These are phyloP conservation scores for Bipolaris zeicola DNA, from an alignment of 2,329 filamentous ascomycete species.

Conservation along the genomic window DNA sequence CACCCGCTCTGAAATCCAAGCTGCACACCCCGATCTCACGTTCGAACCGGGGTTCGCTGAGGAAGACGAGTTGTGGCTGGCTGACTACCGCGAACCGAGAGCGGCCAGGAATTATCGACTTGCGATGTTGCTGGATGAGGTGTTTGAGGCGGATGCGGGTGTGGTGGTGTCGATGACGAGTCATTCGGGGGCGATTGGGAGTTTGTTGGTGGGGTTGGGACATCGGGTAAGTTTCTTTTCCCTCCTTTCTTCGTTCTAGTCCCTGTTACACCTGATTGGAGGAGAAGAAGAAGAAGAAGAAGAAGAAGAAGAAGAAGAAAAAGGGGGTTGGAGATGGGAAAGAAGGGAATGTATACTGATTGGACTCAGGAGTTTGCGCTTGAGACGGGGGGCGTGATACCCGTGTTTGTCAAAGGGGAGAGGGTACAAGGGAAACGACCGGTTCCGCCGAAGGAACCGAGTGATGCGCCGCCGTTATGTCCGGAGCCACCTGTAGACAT, in stretches of 20 bases:
- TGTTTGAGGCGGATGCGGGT: constrained; percentile 56
- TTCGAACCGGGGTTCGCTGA: constrained; percentile 68
- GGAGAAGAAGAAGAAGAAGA: neutral
- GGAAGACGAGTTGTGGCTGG: constrained; percentile 59
- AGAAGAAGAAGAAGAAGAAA: neutral
- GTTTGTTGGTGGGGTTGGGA: constrained; percentile 60
- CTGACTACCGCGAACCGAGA: constrained; percentile 43
- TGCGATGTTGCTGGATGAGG: constrained; percentile 54
- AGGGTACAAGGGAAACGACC: constrained; percentile 44
- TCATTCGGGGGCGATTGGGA: constrained; percentile 64
- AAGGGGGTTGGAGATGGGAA: neutral
- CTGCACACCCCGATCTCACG: constrained; percentile 57
- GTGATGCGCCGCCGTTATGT: constrained; percentile 40
- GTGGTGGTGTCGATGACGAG: constrained; percentile 61
- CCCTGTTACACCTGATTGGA: neutral
- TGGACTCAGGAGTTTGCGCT: constrained; percentile 55
- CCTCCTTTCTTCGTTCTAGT: too few species aligned
- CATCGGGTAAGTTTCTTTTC: constrained; percentile 52
- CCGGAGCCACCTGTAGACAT: constrained; percentile 21
- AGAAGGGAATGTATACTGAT: neutral
- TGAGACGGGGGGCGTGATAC: constrained; percentile 70
- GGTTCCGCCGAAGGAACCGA: constrained; percentile 38
- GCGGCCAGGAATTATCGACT: constrained; percentile 35
- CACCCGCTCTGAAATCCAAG: constrained; percentile 36
- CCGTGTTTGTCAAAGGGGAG: constrained; percentile 67